A percentile compares a stretch with the other conserved stretches of the same genome.
Evolutionary conservation across 225 moss, liverwort and hornwort genomes (phyloP).

Genomic region (Pseudoscleropodium purum): DNA sequence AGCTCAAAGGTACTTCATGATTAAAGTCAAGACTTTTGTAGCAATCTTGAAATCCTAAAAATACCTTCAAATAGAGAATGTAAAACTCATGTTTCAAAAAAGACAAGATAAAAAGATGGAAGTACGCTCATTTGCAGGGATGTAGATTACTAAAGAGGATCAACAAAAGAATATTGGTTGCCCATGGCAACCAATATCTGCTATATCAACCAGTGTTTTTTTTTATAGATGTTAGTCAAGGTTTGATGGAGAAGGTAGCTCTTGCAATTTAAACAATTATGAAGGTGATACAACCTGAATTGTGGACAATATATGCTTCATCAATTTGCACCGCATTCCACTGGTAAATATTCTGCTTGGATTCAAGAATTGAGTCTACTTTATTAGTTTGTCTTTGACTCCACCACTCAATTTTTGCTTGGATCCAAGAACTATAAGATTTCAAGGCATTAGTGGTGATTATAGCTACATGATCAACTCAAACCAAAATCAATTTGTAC

Average conservation of each 20-base stretch:
- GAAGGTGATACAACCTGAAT: accelerated
- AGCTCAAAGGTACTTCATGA: background rate
- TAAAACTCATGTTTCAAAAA: accelerated
- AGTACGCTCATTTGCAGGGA: accelerated
- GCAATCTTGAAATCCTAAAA: background rate
- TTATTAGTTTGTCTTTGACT: accelerated
- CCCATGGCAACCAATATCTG: accelerated
- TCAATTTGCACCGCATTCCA: accelerated
- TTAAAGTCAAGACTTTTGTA: background rate
- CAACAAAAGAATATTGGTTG: background rate
- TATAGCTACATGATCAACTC: background rate
- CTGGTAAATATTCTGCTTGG: accelerated
- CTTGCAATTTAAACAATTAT: accelerated
- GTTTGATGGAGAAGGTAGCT: accelerated
- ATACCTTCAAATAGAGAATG: accelerated
- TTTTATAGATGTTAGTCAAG: accelerated
- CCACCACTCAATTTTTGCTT: accelerated
- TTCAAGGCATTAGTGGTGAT: accelerated
- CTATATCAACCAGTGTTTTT: accelerated
- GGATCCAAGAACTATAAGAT: background rate
- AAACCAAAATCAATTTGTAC: background rate
- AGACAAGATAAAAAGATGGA: too few species aligned
- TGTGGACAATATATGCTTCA: accelerated
- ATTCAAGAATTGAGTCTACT: accelerated
- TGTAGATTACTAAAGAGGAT: accelerated